A percentile compares a stretch with the other conserved stretches of the same genome.
phyloP scores from a whole-genome alignment of 805 yeast genomes.

The Spencermartinsiella europaea region DNA sequence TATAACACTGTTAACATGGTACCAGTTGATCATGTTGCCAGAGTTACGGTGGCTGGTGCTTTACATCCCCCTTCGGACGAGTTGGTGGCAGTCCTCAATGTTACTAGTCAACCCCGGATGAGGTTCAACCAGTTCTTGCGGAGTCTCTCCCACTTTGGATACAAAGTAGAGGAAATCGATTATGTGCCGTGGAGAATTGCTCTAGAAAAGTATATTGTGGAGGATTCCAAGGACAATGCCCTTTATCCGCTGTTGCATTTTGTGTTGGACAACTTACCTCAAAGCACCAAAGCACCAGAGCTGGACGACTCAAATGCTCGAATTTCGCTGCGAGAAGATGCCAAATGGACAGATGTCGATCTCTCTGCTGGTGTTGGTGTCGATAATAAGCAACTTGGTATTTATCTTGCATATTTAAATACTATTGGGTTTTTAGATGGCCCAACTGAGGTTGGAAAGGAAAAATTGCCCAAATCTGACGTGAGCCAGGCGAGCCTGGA shows the following conservation, averaged over 20 bases:
- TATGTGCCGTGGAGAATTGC: constrained; percentile 75
- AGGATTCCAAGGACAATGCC: constrained; percentile 72
- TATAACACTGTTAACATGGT: constrained; percentile 89
- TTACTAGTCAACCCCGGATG: constrained; percentile 95
- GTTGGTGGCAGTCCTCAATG: constrained; percentile 75
- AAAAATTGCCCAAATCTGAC: constrained; percentile 49
- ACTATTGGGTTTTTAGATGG: constrained; percentile 73
- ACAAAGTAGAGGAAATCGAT: constrained; percentile 52
- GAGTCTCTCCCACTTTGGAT: constrained; percentile 66
- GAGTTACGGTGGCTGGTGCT: constrained; percentile 79
- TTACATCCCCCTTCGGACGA: constrained; percentile 60
- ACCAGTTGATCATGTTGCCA: constrained; percentile 97
- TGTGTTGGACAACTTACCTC: constrained; percentile 88
- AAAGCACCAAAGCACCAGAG: constrained; percentile 91
- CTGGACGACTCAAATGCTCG: constrained; percentile 81
- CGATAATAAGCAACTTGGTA: constrained; percentile 57
- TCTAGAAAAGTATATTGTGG: constrained; percentile 73
- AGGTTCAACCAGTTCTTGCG: constrained; percentile 70
- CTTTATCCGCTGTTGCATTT: constrained; percentile 90
- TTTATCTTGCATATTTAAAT: constrained; percentile 74
- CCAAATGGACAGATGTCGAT: constrained; percentile 60
- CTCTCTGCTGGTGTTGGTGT: constrained; percentile 70
- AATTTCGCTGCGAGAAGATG: constrained; percentile 59
- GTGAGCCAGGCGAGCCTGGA: constrained; percentile 40
- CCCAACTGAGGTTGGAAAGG: constrained; percentile 43